Evolutionary conservation across 169 alveolate species (phyloP), one percentile per base, ranked within the genome.

Genomic region (Blepharisma undulans): DNA sequence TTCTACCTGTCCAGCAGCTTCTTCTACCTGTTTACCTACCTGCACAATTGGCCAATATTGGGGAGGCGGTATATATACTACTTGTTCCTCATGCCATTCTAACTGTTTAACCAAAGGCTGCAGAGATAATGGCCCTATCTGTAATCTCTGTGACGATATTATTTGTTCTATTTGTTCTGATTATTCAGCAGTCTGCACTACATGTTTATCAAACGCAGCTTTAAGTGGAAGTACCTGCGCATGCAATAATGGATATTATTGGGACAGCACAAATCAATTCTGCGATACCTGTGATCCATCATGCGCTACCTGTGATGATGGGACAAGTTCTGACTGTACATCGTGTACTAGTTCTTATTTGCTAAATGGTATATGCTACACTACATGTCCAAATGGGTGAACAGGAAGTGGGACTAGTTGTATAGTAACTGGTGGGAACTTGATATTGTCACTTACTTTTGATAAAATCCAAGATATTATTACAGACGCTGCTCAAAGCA

Each of bases 361-460:
- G 6, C 18, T 78, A 21, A 25, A 32, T 21, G 60, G 66, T 7
- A 22, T 34, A 27, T 78, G 86, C 60, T 32, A 29, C 16, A 4
- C 71, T 29, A 29, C 60, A 12, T 82, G 89, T 60, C 89, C 89
- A n/a, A 36, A 72, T 82, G 89, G 89, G 12, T 82, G 19, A 21
- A 82, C 89, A 36, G 60, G 22, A n/a, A 32, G 36, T 32, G 89
- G 89, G 60, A 29, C 86, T 29, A 32, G 29, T 27, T 78, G 86
- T 32, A 12, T 22, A n/a, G n/a, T n/a, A 2, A 14, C 33, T 14
- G 29, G 29, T 14, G 66, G 7, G 8, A 36, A 8, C 25, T 78
- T 29, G 29, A 32, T 78, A 25, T 78, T 78, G 29, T 7, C 29
- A 27, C 8, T 5, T 29, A 32, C 25, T 21, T 21, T 78, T 25